Evolutionary conservation across 768 basidiomycete genomes (phyloP), one percentile per base, ranked within the genome.

Genomic region (Crucibulum laeve): DNA sequence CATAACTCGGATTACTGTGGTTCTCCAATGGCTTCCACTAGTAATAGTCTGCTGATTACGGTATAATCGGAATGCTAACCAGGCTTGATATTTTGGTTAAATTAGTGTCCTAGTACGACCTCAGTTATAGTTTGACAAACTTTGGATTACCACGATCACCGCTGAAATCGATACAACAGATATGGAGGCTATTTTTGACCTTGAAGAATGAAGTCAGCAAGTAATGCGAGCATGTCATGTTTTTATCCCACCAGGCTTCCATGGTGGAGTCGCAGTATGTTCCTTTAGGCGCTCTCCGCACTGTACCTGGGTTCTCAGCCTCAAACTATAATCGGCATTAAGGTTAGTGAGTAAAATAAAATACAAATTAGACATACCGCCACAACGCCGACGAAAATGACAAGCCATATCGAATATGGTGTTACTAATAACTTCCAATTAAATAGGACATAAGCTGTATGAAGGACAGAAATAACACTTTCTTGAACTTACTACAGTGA

Each of bases 251-350:
- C 0, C 43, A 37, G 8, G 50, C 43, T 18, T 60, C 38, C n/a
- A n/a, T n/a, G 8, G 37, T 41, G 3, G 57, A 57, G 47, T 64
- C 46, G 53, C 62, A 64, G 26, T 63, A 66, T 0, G 60, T 62
- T 18, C 56, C 61, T 43, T 55, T 62, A 2, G 53, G 53, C 8
- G 59, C 56, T 48, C 44, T 54, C 14, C 43, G 38, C 13, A 61
- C 54, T 1, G 54, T 52, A 5, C 46, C 25, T 3, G 54, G 51
- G 35, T 63, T 57, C 8, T 46, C 35, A 0, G 54, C 6, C 5
- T 53, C 54, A 28, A 56, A 64, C 64, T 63, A 22, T 18, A 19
- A n/a, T 15, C 15, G 21, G 32, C 13, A 30, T 26, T 25, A 14
- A 22, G 19, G 5, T 22, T 26, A 4, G 14, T 8, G 7, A 26